Base-by-base conservation (phyloP, 257 asterid genomes). In the Cynanchum wilfordii region DNA sequence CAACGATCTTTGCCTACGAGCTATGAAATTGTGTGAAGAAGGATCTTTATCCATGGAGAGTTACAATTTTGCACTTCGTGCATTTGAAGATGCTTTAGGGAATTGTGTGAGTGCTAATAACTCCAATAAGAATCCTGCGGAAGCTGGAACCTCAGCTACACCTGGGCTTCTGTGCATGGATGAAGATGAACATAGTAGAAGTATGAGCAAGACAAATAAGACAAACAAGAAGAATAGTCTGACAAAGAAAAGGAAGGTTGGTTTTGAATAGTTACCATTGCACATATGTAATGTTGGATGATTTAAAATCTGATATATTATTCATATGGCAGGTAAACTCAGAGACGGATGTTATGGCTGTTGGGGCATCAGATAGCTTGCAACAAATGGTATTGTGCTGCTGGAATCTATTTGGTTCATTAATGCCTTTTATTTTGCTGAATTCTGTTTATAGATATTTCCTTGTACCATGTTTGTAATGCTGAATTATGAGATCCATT, bases 1-100 rank as follows among this genome's bases (percentile, higher is more conserved):
- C 81, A 91, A 90, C 80, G 91, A 88, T 70, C 85, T 94, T 73
- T 94, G 89, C 66, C 87, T 83, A 63, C 87, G 89, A 77, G 96
- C 97, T 52, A 80, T 91, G 75, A 88, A 81, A 80, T 80, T 94
- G 86, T 78, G 90, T 27, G 99, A 94, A 84, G 99, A 91, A 90
- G 97, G 97, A 58, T 94, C 98, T 1, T 82, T 91, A 66, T 94
- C 96, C n/a, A 90, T 85, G 73, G 99, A 94, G 79, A 89, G 93
- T 75, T 88, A 87, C 67, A 78, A 64, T 80, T 65, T 84, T 73
- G 79, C 88, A 0, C 81, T 85, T 52, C 95, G 95, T 70, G 91
- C 96, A 19, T 81, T 94, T 69, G 95, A 88, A 74, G 96, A 87
- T 59, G 93, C 97, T 51, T 89, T 88, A 75, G 95, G 87, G 77